Evolutionary conservation across 768 basidiomycete genomes (phyloP), one percentile per base, ranked within the genome.

Genomic region (Boletus rex-veris): DNA sequence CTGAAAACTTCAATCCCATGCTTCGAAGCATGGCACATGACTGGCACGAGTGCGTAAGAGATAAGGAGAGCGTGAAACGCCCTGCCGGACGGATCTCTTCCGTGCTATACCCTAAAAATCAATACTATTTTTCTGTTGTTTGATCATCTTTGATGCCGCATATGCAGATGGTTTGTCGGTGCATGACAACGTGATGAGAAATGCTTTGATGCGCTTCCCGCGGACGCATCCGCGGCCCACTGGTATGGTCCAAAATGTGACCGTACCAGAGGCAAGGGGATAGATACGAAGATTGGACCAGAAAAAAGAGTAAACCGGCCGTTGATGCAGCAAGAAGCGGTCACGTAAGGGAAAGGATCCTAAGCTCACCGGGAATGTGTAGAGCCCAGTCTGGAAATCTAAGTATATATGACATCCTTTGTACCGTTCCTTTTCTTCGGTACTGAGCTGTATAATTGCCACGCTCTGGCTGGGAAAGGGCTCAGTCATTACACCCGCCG

Each of bases 361-460:
- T 11, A 18, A 26, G 62, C 82, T 59, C 64, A 91, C 90, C 5
- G 92, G 94, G 69, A 96, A 92, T 33, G 85, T 66, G 71, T 96
- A 96, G 65, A 89, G 89, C 4, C 87, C 90, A 38, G 84, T 75
- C 12, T 74, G 70, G 50, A 88, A 86, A 68, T 94, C 81, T 55
- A 95, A 66, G 35, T 90, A 74, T 30, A 93, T 81, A n/a, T 88
- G 87, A 52, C 77, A 77, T 7, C 76, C 68, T 41, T 73, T 73
- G 68, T 93, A 95, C 3, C 59, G 54, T 8, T 78, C 74, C 0
- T 77, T 84, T 65, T 95, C 92, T 60, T 88, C 82, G 21, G 74
- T 64, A 1, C 77, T 80, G n/a, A 98, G 80, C 58, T 89, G 86
- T 37, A 95, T 74, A 65, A 78, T 87, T 2, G 82, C 89, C n/a